These are phyloP conservation scores for Blastobotrys parvus DNA, from an alignment of 805 yeast species.

Conservation along the genomic window DNA sequence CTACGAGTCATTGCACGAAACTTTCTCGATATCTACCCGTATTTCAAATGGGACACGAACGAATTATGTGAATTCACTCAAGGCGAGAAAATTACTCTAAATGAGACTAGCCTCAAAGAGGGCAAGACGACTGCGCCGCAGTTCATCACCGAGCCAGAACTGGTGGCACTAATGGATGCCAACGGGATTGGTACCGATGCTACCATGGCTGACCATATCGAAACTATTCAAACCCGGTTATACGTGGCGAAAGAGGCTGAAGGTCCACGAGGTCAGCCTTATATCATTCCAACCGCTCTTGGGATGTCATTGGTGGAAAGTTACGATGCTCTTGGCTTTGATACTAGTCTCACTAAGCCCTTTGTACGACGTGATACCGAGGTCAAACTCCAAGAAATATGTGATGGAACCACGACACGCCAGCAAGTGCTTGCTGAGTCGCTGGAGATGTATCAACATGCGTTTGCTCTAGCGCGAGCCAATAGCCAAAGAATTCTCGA, in stretches of 20 bases:
- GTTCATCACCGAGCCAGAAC: constrained; percentile 83
- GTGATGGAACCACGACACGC: constrained; percentile 51
- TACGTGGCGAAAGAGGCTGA: constrained; percentile 34
- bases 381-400: constrained; percentile 52
- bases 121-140: constrained; percentile 79
- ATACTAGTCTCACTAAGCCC: constrained; percentile 78
- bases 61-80: constrained; percentile 54
- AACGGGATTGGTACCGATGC: constrained; percentile 99
- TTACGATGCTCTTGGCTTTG: constrained; percentile 70
- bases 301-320: constrained; percentile 88
- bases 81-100: constrained; percentile 50
- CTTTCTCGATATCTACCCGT: constrained; percentile 72
- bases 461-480: constrained; percentile 42
- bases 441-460: constrained; percentile 50
- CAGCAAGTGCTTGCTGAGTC: constrained; percentile 48
- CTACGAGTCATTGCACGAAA: constrained; percentile 63
- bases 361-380: constrained; percentile 75
- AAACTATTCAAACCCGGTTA: constrained; percentile 59
- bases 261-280: constrained; percentile 3
- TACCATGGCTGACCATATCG: constrained; percentile 96
- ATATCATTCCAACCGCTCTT: constrained; percentile 58
- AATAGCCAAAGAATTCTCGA: constrained; percentile 23
- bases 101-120: constrained; percentile 49
- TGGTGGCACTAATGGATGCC: constrained; percentile 88
- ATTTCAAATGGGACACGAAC: constrained; percentile 62